phyloP scores from a whole-genome alignment of 805 yeast species.

The Hanseniaspora pseudoguilliermondii region DNA sequence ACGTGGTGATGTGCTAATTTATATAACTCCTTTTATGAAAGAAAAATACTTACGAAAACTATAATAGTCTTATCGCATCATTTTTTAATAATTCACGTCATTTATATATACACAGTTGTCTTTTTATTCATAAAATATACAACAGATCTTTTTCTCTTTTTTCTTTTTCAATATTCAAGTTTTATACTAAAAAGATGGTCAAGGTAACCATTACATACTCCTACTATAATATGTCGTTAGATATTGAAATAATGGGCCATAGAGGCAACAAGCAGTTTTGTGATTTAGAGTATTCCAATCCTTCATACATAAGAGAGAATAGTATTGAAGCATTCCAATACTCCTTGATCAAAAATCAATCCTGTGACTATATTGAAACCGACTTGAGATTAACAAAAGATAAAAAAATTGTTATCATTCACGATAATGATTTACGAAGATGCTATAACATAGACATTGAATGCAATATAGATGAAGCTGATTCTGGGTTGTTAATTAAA shows the following conservation, averaged over 20 bases:
- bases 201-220: no score
- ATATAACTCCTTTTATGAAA: no score
- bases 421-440: constrained; percentile 40
- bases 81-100: no score
- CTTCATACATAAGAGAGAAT: constrained; percentile 32
- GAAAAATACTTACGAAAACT: no score
- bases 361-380: constrained; percentile 36
- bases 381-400: constrained; percentile 45
- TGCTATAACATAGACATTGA: constrained; percentile 31
- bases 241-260: constrained; percentile 23
- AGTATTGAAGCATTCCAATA: constrained; percentile 35
- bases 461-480: constrained; percentile 29
- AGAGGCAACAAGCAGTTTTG: constrained; percentile 24
- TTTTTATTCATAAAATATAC: no score
- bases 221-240: not conserved
- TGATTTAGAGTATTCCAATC: constrained; percentile 14
- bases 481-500: constrained; percentile 21
- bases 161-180: no score
- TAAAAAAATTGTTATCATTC: constrained; percentile 42
- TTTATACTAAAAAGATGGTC: no score
- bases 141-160: no score
- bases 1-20: no score
- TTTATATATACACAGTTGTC: no score
- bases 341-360: constrained; percentile 33
- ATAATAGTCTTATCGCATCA: no score